Evolutionary conservation across 164 flowering plant genomes (phyloP), one percentile per base, ranked within the genome.

Genomic region (Vitis rotundifolia): DNA sequence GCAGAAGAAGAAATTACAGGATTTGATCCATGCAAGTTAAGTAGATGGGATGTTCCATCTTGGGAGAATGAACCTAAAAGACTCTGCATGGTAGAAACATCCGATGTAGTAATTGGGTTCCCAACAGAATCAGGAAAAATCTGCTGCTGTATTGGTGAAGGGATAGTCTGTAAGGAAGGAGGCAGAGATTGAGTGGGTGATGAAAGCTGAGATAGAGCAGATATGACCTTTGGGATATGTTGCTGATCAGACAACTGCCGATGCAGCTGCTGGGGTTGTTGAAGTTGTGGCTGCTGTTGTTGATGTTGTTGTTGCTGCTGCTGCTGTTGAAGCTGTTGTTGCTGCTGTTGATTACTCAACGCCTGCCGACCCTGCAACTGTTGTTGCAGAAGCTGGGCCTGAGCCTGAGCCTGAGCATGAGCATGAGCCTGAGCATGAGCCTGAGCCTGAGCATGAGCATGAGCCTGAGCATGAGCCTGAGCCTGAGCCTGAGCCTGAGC

Each of bases 1-100:
- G 72, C 54, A 14, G 78, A 44, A 59, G 77, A 69, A 62, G 77
- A 37, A 8, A 76, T 71, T 14, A 68, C 49, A 59, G 74, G 54
- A n/a, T 62, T 68, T 62, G 77, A 50, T 47, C 55, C 61, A 67
- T 28, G 52, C 16, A 59, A 8, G 48, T 64, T 71, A 16, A 68
- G 69, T 55, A 71, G 54, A 8, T 74, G 75, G 15, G 81, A 66
- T 67, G 71, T 47, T 19, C 56, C 78, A 75, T 68, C 75, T 13
- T 68, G 73, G 44, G 78, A 66, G 8, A 71, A 64, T 59, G 81
- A 71, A 19, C 76, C 75, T 31, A 75, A 37, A 18, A 73, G 48
- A 60, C 63, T 70, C 29, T 73, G 80, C 49, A 70, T 69, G 4
- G 73, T 26, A 29, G 77, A 65, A 22, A 77, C 77, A 68, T 60